Evolutionary conservation across 495 filamentous ascomycete species (phyloP), one percentile per base, ranked within the genome.

Genomic region (Neurospora sp.): DNA sequence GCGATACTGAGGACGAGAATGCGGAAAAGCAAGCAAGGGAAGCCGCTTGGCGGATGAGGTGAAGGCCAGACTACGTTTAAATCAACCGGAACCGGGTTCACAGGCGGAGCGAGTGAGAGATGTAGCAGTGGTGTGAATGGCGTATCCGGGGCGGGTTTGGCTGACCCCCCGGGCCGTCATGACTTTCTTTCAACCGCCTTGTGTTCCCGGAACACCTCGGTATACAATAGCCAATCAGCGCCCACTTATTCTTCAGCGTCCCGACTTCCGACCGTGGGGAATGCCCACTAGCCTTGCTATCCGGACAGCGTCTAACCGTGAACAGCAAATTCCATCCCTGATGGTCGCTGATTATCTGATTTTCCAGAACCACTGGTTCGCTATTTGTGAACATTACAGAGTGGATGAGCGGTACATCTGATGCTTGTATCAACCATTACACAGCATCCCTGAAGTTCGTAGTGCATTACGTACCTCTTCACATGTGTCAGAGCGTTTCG

Each of bases 141-240:
- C 68, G 59, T 72, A n/a, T 71, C 53, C 48, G 68, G 53, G 53
- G 68, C 69, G 41, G 37, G 46, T 69, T 31, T 61, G 22, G 22
- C 53, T 61, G 53, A 31, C 53, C 53, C 53, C 53, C 53, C 48
- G 31, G 37, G 61, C 70, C 31, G 71, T 68, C 68, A 76, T 73
- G 72, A 76, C 72, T 74, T 76, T 74, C 70, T 61, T 61, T 61
- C 53, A 61, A 61, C 53, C 53, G 72, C 71, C 72, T 71, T 71
- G 72, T 74, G 71, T 73, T 74, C 69, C 74, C 76, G 76, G 76
- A 76, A 76, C 71, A 76, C 77, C 76, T 79, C 78, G 78, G 78
- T 48, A 77, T 69, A 76, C 27, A 31, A 14, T 48, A 72, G 40
- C 78, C 78, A 79, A 79, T 79, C 48, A 73, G n/a, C 7, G 66